A percentile compares a stretch with the other conserved stretches of the same genome.
These are phyloP conservation scores for Tetrahymena elliotti DNA, from an alignment of 73 alveolate genomes.

Conservation along the genomic window DNA sequence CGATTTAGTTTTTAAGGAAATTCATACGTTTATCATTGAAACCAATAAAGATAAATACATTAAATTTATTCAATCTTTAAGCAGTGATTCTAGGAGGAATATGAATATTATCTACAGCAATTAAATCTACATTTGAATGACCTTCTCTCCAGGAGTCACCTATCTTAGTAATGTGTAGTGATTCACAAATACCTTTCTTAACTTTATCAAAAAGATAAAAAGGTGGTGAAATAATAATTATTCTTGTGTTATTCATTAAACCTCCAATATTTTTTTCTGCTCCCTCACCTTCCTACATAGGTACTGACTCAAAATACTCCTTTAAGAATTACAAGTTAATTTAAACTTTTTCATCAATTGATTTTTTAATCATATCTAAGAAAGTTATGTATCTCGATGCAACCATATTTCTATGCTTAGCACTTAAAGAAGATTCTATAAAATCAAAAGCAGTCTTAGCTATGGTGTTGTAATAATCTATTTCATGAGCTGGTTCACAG, in stretches of 20 bases:
- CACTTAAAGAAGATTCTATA: background rate
- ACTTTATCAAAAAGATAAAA: background rate
- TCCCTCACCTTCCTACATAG: background rate
- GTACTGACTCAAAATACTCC: background rate
- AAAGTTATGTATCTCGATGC: background rate
- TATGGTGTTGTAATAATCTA: background rate
- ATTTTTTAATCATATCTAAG: background rate
- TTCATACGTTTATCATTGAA: background rate
- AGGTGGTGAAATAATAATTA: background rate
- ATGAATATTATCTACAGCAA: background rate
- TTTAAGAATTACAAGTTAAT: background rate
- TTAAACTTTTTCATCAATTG: background rate
- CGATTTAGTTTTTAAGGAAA: background rate
- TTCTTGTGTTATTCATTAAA: background rate
- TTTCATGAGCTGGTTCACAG: background rate
- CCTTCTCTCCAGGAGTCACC: background rate
- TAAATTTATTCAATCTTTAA: background rate
- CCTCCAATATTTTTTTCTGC: background rate
- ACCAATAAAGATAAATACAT: background rate
- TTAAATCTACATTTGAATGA: background rate
- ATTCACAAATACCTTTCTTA: background rate
- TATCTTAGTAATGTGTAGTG: background rate
- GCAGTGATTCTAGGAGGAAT: background rate
- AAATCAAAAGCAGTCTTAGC: background rate
- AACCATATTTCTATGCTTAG: background rate